Percentiles rank a stretch among this genome's conserved stretches.
Conservation (phyloP, 805 yeast species). For the Monosporozyma siamensis region DNA sequence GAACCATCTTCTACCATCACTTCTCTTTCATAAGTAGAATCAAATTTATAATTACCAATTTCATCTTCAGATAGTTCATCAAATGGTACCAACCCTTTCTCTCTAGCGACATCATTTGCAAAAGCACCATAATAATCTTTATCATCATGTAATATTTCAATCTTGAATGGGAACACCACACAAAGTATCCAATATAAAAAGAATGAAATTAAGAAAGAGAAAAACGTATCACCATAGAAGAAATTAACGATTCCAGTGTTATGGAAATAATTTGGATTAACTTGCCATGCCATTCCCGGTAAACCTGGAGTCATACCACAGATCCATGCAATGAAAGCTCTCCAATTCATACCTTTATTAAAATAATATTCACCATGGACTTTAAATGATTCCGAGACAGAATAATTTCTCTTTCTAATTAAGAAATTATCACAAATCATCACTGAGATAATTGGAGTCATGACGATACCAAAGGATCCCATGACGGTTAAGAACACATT, state of each 20-base stretch:
- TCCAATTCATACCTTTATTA: conserved; percentile 33
- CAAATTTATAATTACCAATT: conserved; percentile 7
- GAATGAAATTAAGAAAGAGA: conserved; percentile 35
- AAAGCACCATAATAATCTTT: conserved; percentile 35
- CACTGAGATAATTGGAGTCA: conserved; percentile 34
- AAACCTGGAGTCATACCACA: conserved; percentile 39
- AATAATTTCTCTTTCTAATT: conserved; percentile 30
- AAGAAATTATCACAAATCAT: conserved; percentile 35
- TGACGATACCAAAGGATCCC: conserved; percentile 32
- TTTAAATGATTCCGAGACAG: conserved; percentile 26
- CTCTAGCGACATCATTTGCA: conserved; percentile 30
- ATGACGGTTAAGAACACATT: conserved; percentile 32
- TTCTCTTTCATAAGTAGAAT: conserved; percentile 1
- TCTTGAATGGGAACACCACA: conserved; percentile 31
- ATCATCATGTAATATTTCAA: conserved; percentile 31
- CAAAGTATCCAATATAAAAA: conserved; percentile 31
- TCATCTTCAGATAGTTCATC: conserved; percentile 23
- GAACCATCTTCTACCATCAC: neutral
- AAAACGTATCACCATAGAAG: conserved; percentile 37
- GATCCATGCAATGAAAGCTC: conserved; percentile 29
- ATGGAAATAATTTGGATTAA: conserved; percentile 22
- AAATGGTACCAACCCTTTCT: conserved; percentile 28
- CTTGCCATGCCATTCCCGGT: conserved; percentile 39
- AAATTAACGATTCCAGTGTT: conserved; percentile 34
- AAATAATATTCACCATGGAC: conserved; percentile 31